Percentiles rank a stretch among this genome's conserved stretches.
phyloP scores from a whole-genome alignment of 352 stramenopile species.

The Pythium chondricola region DNA sequence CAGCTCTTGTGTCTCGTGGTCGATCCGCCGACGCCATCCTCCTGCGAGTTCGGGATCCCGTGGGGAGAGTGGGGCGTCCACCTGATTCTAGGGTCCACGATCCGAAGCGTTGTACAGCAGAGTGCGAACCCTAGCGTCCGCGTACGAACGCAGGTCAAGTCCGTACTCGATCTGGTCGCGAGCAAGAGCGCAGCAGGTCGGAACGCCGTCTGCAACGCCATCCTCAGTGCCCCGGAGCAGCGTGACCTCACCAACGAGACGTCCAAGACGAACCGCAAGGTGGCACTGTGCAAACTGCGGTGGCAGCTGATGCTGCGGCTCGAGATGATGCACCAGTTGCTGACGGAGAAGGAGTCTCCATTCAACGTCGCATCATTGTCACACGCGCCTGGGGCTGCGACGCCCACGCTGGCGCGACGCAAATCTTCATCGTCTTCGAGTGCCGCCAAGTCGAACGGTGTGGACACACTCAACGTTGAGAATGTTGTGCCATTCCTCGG shows the following conservation, averaged over 20 bases:
- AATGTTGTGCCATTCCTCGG: constrained; percentile 74
- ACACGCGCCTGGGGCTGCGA: background rate
- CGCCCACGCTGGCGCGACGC: constrained; percentile 11
- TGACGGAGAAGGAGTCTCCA: constrained; percentile 16
- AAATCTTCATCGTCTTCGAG: constrained; percentile 33
- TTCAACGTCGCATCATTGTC: background rate
- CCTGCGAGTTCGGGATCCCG: constrained; percentile 46
- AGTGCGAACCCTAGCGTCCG: constrained; percentile 55
- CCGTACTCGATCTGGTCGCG: constrained; percentile 38
- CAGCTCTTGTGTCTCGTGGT: constrained; percentile 52
- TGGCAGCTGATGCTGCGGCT: constrained; percentile 62
- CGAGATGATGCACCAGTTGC: constrained; percentile 55
- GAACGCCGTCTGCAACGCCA: constrained; percentile 61
- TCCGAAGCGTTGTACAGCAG: constrained; percentile 70
- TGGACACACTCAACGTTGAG: constrained; percentile 44
- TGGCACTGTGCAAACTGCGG: constrained; percentile 39
- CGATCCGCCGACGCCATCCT: constrained; percentile 25
- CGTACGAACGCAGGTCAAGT: constrained; percentile 43
- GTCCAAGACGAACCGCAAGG: constrained; percentile 32
- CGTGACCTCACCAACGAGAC: constrained; percentile 28
- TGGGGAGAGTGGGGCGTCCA: constrained; percentile 80
- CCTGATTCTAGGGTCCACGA: constrained; percentile 63
- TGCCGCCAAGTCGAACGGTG: constrained; percentile 9
- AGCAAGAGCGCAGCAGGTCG: constrained; percentile 41
- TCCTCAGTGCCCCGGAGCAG: constrained; percentile 67